Evolutionary conservation across 1,284 basidiomycete species (phyloP), one percentile per base, ranked within the genome.

Genomic region (Pseudozyma sp.): DNA sequence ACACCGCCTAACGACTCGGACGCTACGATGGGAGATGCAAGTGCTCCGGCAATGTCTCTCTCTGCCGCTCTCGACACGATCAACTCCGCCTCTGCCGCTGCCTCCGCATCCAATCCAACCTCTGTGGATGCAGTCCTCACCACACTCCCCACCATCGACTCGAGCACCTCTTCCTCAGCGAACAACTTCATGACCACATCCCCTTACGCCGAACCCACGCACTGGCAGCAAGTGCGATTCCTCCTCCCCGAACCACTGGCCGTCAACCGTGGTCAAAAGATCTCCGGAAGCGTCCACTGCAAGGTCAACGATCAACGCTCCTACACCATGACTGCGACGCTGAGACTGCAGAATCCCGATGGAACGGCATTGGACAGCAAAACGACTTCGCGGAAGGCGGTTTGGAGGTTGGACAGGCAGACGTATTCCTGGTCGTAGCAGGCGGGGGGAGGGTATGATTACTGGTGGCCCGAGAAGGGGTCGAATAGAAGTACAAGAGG

Each of bases 201-300:
- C 29, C 81, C 81, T 0, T 80, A 78, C 61, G 74, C 75, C 14
- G 75, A 81, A n/a, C 66, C 81, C 9, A 83, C 81, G 3, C 81
- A 83, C 59, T 83, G 81, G 81, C 80, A 81, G 45, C 81, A 83
- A 55, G 80, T 81, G 4, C 75, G 81, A 5, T 74, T 83, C 60
- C 67, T 81, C 31, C 57, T 83, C 4, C 65, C 63, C 7, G 80
- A 82, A 57, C 81, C 81, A 3, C 63, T 83, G 17, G 81, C 81
- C 17, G 72, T 81, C 63, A 83, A 83, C 52, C 58, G 64, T 17
- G 75, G 78, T 10, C 81, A 83, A 43, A 73, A 66, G 16, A 56
- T 83, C 24, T 14, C 54, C n/a, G 81, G 81, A 16, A 71, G 62
- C 47, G 74, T 83, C 42, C 71, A 73, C 24, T 83, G 77, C 63